A percentile compares a stretch with the other conserved stretches of the same genome.
Conservation (phyloP, 257 asterid genomes). For the Ocimum tenuiflorum region DNA sequence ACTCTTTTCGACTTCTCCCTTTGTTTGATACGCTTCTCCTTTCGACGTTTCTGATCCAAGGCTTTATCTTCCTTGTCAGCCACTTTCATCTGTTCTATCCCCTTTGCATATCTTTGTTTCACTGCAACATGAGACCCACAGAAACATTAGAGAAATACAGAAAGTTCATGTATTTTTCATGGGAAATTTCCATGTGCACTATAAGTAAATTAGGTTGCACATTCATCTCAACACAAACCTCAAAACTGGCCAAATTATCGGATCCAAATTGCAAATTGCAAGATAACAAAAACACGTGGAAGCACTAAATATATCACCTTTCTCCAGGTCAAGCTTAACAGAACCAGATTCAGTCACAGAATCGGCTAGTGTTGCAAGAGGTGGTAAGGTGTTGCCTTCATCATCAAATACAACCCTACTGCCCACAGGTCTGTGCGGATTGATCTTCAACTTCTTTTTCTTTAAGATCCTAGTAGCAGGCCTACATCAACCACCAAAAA, state of each 20-base stretch:
- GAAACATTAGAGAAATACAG: not conserved
- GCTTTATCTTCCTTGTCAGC: slow-evolving; percentile 80
- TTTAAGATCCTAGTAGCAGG: slow-evolving; percentile 57
- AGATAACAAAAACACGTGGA: not conserved
- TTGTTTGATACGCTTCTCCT: slow-evolving; percentile 64
- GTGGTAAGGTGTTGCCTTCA: slow-evolving; percentile 80
- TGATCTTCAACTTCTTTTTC: slow-evolving; percentile 94
- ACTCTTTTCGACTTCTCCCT: slow-evolving; percentile 66
- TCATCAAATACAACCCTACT: slow-evolving; percentile 92
- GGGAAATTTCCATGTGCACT: not conserved
- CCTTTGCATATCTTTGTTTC: slow-evolving; percentile 46
- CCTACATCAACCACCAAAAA: slow-evolving; percentile 26
- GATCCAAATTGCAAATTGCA: not conserved
- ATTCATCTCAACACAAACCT: not conserved
- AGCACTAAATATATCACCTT: slow-evolving; percentile 34
- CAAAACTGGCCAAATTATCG: not conserved
- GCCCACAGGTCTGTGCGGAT: slow-evolving; percentile 79
- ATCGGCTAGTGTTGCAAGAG: slow-evolving; percentile 68
- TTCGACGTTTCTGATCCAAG: slow-evolving; percentile 52
- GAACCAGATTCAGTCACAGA: slow-evolving; percentile 31
- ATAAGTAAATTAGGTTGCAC: not conserved
- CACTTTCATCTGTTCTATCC: slow-evolving; percentile 55
- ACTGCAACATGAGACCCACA: slow-evolving; percentile 38
- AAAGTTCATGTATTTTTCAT: not conserved
- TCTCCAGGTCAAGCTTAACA: slow-evolving; percentile 54